Evolutionary conservation across 306 rosid genomes (phyloP).

Genomic region (Prunus kanzakura): DNA sequence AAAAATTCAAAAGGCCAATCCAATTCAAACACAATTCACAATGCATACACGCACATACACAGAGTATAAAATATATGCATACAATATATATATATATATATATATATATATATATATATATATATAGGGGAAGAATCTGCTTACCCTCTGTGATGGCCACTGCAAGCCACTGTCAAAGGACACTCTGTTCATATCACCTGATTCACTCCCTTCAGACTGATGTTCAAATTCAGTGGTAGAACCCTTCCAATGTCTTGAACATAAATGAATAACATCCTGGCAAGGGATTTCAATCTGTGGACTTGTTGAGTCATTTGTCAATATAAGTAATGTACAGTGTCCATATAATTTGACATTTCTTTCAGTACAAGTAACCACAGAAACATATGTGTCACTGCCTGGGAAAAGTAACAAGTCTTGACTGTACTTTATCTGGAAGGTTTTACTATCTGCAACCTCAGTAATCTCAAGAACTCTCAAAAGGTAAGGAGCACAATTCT

Average conservation of each 20-base stretch:
- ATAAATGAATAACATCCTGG: conserved; percentile 48
- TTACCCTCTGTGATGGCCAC: conserved; percentile 45
- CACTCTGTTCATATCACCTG: conserved; percentile 35
- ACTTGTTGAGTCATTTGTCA: conserved; percentile 73
- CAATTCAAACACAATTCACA: background rate
- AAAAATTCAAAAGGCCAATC: background rate
- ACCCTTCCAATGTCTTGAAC: conserved; percentile 50
- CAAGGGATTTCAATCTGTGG: conserved; percentile 73
- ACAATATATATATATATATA: background rate
- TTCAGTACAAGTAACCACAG: conserved; percentile 58
- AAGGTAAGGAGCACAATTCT: conserved; percentile 52
- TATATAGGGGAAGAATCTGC: conserved; percentile 7
- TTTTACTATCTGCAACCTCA: conserved; percentile 47
- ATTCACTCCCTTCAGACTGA: conserved; percentile 31
- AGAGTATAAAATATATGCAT: no score
- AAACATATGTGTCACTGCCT: conserved; percentile 65
- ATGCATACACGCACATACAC: background rate
- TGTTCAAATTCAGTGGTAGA: conserved; percentile 45
- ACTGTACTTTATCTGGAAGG: conserved; percentile 55
- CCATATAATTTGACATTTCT: conserved; percentile 30
- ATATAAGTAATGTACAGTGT: conserved; percentile 58
- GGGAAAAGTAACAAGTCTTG: conserved; percentile 86
- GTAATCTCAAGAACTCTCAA: conserved; percentile 53
- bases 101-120: background rate
- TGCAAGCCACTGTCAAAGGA: conserved; percentile 33